phyloP scores from a whole-genome alignment of 257 asterid genomes.

The Marsdenia floribunda region DNA sequence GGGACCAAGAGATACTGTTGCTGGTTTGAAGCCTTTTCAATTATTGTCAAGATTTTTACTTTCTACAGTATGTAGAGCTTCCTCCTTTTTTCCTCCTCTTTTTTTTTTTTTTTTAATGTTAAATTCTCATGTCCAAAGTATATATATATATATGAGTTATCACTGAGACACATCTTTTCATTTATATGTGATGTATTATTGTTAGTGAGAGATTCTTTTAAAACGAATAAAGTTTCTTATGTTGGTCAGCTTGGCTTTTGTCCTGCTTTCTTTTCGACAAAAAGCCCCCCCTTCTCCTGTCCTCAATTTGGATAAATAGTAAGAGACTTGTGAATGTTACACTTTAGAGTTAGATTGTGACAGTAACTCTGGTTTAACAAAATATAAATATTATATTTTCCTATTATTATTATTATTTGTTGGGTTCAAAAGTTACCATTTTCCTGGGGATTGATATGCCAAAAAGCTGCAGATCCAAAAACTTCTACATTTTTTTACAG shows the following conservation, averaged over 20 bases:
- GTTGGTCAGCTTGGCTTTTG: slow-evolving; percentile 5
- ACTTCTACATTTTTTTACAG: not conserved
- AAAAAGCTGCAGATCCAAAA: not conserved
- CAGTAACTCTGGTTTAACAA: too few species aligned
- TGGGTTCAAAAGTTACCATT: too few species aligned
- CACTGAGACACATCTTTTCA: not conserved
- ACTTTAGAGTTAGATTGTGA: too few species aligned
- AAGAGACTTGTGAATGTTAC: too few species aligned
- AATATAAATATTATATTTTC: too few species aligned
- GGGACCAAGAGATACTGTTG: slow-evolving; percentile 6
- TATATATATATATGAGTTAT: not conserved
- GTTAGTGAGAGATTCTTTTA: not conserved
- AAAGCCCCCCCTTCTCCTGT: not conserved
- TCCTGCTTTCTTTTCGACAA: not conserved
- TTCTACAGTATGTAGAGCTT: not conserved
- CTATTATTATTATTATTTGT: too few species aligned
- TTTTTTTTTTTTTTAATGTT: not conserved
- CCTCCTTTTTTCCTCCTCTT: not conserved
- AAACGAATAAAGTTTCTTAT: not conserved
- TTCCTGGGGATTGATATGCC: too few species aligned
- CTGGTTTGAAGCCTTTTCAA: not conserved
- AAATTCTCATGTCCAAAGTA: not conserved
- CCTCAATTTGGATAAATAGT: too few species aligned
- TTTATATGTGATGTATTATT: too few species aligned
- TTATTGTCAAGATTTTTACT: not conserved